A percentile compares a stretch with the other conserved stretches of the same genome.
These are phyloP conservation scores for Daedaleopsis sinensis DNA, from an alignment of 768 basidiomycete species.

Conservation along the genomic window DNA sequence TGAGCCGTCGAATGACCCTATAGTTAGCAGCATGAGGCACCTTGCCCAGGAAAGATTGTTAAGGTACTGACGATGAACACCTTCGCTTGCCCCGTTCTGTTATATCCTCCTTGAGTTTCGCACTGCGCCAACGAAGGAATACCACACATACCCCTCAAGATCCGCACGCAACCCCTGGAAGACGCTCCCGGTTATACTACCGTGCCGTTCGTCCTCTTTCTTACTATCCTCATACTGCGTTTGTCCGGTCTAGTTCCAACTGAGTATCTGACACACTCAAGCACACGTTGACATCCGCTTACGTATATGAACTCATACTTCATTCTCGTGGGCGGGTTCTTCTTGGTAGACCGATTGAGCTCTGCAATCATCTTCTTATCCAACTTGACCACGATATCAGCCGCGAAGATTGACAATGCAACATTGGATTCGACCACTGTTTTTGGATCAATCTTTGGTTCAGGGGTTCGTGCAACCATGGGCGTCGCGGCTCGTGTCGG, in stretches of 20 bases:
- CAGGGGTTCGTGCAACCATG: slow-evolving; percentile 39
- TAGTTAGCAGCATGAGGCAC: neutral
- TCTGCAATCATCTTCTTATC: slow-evolving; percentile 71
- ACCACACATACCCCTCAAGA: slow-evolving; percentile 65
- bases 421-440: slow-evolving; percentile 55
- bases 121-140: neutral
- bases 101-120: neutral
- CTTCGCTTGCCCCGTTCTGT: slow-evolving; percentile 65
- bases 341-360: slow-evolving; percentile 91
- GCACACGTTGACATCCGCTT: slow-evolving; percentile 25
- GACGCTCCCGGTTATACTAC: slow-evolving; percentile 71
- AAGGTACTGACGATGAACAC: slow-evolving; percentile 75
- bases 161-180: slow-evolving; percentile 89
- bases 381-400: slow-evolving; percentile 63
- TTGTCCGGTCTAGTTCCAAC: slow-evolving; percentile 67
- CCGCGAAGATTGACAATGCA: slow-evolving; percentile 64
- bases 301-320: slow-evolving; percentile 88
- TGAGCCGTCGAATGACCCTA: slow-evolving; percentile 91
- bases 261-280: neutral
- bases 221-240: slow-evolving; percentile 77
- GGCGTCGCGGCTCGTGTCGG: slow-evolving; percentile 37
- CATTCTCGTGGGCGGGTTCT: slow-evolving; percentile 79
- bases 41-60: neutral
- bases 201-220: slow-evolving; percentile 64
- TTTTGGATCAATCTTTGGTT: slow-evolving; percentile 25